Conservation (phyloP, 1,284 basidiomycete genomes). For the Malassezia restricta region DNA sequence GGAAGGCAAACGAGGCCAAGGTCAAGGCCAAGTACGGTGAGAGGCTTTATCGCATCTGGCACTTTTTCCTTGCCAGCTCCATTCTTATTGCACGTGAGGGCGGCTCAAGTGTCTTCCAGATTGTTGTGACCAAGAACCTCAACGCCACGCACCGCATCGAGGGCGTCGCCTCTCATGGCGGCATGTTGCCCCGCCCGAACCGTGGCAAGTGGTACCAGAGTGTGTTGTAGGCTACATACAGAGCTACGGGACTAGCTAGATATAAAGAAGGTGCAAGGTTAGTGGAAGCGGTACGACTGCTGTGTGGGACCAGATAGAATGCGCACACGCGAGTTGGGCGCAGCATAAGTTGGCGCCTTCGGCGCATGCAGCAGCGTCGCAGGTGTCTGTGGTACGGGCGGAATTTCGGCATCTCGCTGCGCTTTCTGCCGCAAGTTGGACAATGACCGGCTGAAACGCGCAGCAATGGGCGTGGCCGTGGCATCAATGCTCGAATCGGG, state of each 20-base stretch:
- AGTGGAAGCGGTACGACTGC: not conserved
- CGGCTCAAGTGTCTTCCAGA: constrained; percentile 47
- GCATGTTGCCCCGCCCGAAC: constrained; percentile 31
- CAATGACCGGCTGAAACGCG: constrained; percentile 13
- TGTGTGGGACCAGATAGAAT: not conserved
- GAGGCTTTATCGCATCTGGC: constrained; percentile 49
- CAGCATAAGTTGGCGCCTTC: not conserved
- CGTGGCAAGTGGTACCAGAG: constrained; percentile 23
- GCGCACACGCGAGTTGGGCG: constrained; percentile 4
- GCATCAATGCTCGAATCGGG: not conserved
- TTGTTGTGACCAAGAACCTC: constrained; percentile 73
- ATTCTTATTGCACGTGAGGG: constrained; percentile 43
- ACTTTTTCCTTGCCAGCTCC: constrained; percentile 42
- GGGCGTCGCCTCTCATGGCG: constrained; percentile 43
- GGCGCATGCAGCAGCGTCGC: no score
- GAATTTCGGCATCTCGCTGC: constrained; percentile 1
- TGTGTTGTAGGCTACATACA: constrained; percentile 23
- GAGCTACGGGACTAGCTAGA: no score
- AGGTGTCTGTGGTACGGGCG: constrained; percentile 11
- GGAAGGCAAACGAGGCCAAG: constrained; percentile 58
- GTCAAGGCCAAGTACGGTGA: constrained; percentile 81
- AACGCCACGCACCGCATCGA: constrained; percentile 75
- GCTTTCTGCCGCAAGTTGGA: constrained; percentile 12
- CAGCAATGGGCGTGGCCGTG: constrained; percentile 11
- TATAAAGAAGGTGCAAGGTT: constrained; percentile 1